phyloP scores from a whole-genome alignment of 2,329 filamentous ascomycete genomes.

The Trichoderma atroviride region DNA sequence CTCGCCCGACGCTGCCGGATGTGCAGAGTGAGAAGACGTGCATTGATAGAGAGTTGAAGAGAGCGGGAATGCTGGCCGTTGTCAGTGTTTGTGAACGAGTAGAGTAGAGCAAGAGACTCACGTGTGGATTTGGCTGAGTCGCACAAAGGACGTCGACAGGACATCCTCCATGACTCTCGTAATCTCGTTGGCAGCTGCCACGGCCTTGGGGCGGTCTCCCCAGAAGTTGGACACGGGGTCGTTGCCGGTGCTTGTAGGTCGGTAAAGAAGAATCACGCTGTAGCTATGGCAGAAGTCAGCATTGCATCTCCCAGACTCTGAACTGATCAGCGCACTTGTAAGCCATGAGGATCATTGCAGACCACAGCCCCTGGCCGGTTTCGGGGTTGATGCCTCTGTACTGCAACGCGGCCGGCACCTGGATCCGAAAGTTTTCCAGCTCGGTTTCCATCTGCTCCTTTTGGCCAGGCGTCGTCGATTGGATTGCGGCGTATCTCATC shows the following conservation, averaged over 20 bases:
- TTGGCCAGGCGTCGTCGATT: neutral
- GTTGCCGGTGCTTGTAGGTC: neutral
- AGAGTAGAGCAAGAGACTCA: neutral
- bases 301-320: neutral
- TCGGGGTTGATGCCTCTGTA: neutral
- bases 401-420: neutral
- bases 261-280: constrained; percentile 2
- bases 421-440: neutral
- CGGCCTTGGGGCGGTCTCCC: constrained; percentile 9
- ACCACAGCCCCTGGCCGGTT: neutral
- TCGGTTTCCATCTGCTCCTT: neutral
- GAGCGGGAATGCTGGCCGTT: neutral
- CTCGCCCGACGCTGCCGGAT: neutral
- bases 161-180: constrained; percentile 16
- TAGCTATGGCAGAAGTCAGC: neutral
- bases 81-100: neutral
- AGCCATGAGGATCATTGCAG: constrained; percentile 12
- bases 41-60: constrained; percentile 8
- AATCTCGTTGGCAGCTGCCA: constrained; percentile 1
- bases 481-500: neutral
- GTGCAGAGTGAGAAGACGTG: constrained; percentile 9
- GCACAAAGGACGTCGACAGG: neutral
- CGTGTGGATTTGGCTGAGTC: constrained; percentile 5
- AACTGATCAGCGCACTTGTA: neutral
- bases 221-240: neutral